These are phyloP conservation scores for Vitis riparia DNA, from an alignment of 164 flowering plant species.

Conservation along the genomic window DNA sequence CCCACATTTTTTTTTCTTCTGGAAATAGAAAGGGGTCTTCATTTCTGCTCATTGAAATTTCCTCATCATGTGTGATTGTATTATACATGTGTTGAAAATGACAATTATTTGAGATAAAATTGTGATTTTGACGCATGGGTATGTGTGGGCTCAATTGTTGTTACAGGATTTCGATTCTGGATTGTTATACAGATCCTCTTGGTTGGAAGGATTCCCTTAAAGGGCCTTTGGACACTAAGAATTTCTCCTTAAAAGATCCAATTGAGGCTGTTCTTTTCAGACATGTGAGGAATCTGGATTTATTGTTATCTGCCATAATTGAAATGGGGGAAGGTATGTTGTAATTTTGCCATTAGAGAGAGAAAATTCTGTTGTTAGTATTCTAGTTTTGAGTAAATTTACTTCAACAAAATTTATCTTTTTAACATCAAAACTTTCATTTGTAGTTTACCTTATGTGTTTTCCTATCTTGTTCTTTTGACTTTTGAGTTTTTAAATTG, in stretches of 20 bases:
- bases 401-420: neutral
- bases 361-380: too few species aligned
- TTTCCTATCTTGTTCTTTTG: neutral
- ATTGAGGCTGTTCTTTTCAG: conserved; percentile 28
- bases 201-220: conserved; percentile 71
- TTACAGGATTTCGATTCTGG: conserved; percentile 73
- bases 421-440: neutral
- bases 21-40: too few species aligned
- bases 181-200: conserved; percentile 88
- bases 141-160: neutral
- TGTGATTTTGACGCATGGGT: too few species aligned
- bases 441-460: neutral
- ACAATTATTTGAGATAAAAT: too few species aligned
- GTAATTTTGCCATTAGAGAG: neutral
- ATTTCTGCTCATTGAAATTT: too few species aligned
- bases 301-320: conserved; percentile 46
- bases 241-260: conserved; percentile 22
- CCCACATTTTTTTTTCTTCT: too few species aligned
- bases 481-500: neutral
- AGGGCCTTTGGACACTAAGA: conserved; percentile 18
- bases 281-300: conserved; percentile 61
- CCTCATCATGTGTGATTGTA: neutral
- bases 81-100: neutral
- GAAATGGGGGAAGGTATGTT: conserved; percentile 72
- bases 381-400: too few species aligned